A percentile compares a stretch with the other conserved stretches of the same genome.
Evolutionary conservation across 2,329 filamentous ascomycete genomes (phyloP).

Genomic region (Hypoxylon sp.): DNA sequence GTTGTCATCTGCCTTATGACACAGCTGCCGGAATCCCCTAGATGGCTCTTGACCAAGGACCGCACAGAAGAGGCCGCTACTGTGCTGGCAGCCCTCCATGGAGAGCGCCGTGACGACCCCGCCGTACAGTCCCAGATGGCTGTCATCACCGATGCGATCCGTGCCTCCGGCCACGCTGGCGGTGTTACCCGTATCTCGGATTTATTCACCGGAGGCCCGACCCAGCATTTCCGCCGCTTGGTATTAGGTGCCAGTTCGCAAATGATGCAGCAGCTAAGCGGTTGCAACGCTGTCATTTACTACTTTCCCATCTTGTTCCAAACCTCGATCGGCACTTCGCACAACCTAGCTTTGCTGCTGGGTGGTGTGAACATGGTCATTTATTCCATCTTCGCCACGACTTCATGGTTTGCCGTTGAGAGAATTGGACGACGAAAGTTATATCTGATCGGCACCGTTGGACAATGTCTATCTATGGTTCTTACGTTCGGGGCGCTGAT

Average conservation of each 20-base stretch:
- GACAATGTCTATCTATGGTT: slow-evolving; percentile 69
- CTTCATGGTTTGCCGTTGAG: slow-evolving; percentile 60
- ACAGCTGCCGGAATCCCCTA: slow-evolving; percentile 66
- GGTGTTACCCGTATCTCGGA: slow-evolving; percentile 53
- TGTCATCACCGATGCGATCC: slow-evolving; percentile 54
- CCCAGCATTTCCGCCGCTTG: slow-evolving; percentile 73
- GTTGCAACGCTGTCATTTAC: slow-evolving; percentile 71
- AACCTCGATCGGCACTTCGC: slow-evolving; percentile 54
- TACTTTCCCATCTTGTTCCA: slow-evolving; percentile 72
- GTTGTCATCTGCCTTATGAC: slow-evolving; percentile 56
- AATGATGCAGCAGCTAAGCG: slow-evolving; percentile 72
- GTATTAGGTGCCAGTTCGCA: slow-evolving; percentile 69
- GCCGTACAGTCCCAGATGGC: slow-evolving; percentile 61
- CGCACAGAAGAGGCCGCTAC: slow-evolving; percentile 65
- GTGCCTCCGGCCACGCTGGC: slow-evolving; percentile 49
- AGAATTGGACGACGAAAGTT: slow-evolving; percentile 60
- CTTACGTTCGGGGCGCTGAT: slow-evolving; percentile 73
- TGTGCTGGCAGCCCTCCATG: slow-evolving; percentile 64
- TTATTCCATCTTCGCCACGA: slow-evolving; percentile 53
- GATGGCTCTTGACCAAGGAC: slow-evolving; percentile 60
- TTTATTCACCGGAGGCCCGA: slow-evolving; percentile 71
- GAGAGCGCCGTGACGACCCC: slow-evolving; percentile 61
- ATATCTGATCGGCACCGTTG: slow-evolving; percentile 59
- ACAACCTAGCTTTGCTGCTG: slow-evolving; percentile 63
- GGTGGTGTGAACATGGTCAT: slow-evolving; percentile 53